Evolutionary conservation across 306 rosid species (phyloP), one percentile per base, ranked within the genome.

Genomic region (Gastrolobium bilobum): DNA sequence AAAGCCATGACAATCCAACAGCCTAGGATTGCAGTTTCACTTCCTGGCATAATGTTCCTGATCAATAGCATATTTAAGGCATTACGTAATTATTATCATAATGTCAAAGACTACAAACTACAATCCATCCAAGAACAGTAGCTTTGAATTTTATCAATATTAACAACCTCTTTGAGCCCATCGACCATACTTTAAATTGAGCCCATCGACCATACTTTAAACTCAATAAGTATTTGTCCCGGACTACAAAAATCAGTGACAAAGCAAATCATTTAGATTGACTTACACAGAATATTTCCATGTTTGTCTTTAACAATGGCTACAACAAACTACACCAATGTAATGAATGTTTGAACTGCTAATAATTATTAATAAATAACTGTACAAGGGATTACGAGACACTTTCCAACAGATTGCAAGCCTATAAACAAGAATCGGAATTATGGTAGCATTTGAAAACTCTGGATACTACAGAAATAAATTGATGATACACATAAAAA

Each of bases 391-490:
- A 81, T 75, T 63, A 43, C 43, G 10, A 66, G 33, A 76, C 59
- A 54, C 48, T 71, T 76, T 43, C 78, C 85, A 59, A 66, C 84
- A 79, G 68, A 86, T 60, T 68, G 78, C 87, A 76, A 86, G 56
- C 87, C 85, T 80, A 86, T 80, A 80, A 80, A 86, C 87, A 83
- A 80, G 70, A 80, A 76, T 76, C 14, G 66, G 62, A 80, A 86
- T 53, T 80, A 48, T 72, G 67, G 78, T 83, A 59, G 79, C 81
- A 80, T 77, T 72, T 66, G 71, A 82, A 75, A 70, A 82, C 80
- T 48, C 62, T 54, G 60, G 80, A 74, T 73, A 59, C 50, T 62
- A 68, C 78, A 79, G 75, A 79, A 86, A 75, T 61, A 71, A 86
- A 79, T 75, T 58, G 83, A 20, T 64, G 78, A 86, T 82, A 79